phyloP scores from a whole-genome alignment of 2,329 filamentous ascomycete genomes.

The Teratosphaeria epicoccoides region DNA sequence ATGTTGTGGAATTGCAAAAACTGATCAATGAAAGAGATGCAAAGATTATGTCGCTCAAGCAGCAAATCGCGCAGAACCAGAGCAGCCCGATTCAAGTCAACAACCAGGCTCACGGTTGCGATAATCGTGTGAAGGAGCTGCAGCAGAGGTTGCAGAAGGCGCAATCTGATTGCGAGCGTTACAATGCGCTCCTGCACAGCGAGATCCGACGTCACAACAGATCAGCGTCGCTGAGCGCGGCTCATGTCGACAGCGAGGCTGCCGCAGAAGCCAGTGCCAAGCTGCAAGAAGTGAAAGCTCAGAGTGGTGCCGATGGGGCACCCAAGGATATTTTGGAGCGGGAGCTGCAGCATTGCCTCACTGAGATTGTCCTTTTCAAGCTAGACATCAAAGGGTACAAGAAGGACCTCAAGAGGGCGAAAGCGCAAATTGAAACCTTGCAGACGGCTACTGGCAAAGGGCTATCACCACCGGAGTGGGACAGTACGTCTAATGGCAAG shows the following conservation, averaged over 20 bases:
- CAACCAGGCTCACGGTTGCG: background rate
- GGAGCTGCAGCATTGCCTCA: conserved; percentile 22
- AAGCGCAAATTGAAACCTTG: conserved; percentile 21
- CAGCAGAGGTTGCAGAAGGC: conserved; percentile 3
- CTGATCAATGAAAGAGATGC: conserved; percentile 4
- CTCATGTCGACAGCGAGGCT: conserved; percentile 10
- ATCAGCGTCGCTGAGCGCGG: conserved; percentile 8
- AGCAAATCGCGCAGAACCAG: background rate
- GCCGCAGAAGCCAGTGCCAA: background rate
- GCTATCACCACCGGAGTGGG: conserved; percentile 7
- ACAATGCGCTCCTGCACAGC: conserved; percentile 30
- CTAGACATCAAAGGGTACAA: conserved; percentile 39
- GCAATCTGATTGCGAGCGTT: conserved; percentile 30
- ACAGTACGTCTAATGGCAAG: conserved; percentile 1
- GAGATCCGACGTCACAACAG: conserved; percentile 31
- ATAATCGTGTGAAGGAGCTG: conserved; percentile 1
- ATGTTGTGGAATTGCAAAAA: conserved; percentile 5
- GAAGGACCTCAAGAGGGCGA: conserved; percentile 24
- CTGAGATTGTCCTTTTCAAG: conserved; percentile 41
- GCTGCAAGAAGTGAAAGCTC: background rate
- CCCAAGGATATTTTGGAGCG: conserved; percentile 16
- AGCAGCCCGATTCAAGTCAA: background rate
- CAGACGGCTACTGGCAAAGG: conserved; percentile 5
- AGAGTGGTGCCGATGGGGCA: background rate
- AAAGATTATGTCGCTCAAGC: conserved; percentile 4